These are phyloP conservation scores for Pseudohyphozyma bogoriensis DNA, from an alignment of 768 basidiomycete genomes.

Conservation along the genomic window DNA sequence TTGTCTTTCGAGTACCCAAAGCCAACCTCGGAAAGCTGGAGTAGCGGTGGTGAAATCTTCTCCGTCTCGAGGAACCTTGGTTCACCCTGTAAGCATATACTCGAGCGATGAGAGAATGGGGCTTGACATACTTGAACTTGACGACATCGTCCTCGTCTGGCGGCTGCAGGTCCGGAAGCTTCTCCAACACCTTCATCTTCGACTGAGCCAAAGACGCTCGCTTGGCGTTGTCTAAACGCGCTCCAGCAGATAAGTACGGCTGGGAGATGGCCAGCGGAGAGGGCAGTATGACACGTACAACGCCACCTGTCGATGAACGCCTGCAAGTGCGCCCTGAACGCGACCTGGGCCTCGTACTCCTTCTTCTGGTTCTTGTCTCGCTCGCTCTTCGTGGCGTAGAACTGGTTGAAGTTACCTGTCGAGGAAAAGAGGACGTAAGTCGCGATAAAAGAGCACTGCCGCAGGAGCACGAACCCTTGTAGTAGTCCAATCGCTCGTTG, in stretches of 20 bases:
- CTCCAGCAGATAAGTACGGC: too few species aligned
- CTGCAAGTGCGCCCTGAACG: conserved; percentile 87
- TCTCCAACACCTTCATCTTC: conserved; percentile 63
- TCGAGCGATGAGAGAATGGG: not conserved
- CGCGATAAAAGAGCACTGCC: not conserved
- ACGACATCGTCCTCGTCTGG: conserved; percentile 89
- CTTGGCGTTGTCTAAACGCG: conserved; percentile 40
- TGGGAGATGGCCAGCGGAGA: conserved; percentile 6
- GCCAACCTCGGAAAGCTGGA: conserved; percentile 80
- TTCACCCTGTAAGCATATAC: too few species aligned
- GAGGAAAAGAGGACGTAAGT: not conserved
- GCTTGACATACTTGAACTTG: conserved; percentile 60
- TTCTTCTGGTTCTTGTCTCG: conserved; percentile 71
- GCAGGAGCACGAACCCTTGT: conserved; percentile 58
- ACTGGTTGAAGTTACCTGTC: conserved; percentile 74
- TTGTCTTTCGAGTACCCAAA: conserved; percentile 74
- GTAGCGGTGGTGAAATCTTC: conserved; percentile 88
- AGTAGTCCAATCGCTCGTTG: conserved; percentile 84
- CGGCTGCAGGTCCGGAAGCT: conserved; percentile 86
- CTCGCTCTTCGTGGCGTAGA: conserved; percentile 97
- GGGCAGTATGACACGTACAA: conserved; percentile 46
- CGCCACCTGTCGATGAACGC: conserved; percentile 98
- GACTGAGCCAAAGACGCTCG: conserved; percentile 67
- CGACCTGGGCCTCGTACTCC: conserved; percentile 93
- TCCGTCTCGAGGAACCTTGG: conserved; percentile 84